Conservation (phyloP, 2,329 filamentous ascomycete species). For the Coniella vitis region DNA sequence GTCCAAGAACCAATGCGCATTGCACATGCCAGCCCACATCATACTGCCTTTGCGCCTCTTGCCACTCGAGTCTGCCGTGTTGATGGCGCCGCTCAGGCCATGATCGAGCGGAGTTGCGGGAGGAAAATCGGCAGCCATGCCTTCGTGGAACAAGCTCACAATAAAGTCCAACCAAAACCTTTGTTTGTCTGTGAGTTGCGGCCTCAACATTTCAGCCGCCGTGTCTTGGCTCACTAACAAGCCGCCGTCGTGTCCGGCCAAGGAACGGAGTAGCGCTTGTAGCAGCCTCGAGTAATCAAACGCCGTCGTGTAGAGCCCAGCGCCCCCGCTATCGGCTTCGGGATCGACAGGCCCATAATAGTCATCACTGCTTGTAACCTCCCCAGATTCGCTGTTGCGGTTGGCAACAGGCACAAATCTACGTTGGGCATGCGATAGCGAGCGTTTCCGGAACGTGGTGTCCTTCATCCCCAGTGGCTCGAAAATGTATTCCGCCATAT, state of each 20-base stretch:
- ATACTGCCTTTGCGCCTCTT: constrained; percentile 36
- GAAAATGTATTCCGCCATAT: constrained; percentile 32
- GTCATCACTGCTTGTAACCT: background rate
- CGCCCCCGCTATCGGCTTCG: constrained; percentile 35
- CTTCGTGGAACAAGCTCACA: constrained; percentile 18
- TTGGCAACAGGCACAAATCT: constrained; percentile 13
- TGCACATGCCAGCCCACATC: constrained; percentile 37
- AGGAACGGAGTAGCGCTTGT: constrained; percentile 24
- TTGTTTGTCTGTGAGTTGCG: constrained; percentile 32
- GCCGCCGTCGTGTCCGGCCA: constrained; percentile 20
- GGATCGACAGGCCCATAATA: constrained; percentile 23
- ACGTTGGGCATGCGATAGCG: constrained; percentile 9
- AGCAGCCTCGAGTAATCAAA: constrained; percentile 33
- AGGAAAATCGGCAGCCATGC: constrained; percentile 32
- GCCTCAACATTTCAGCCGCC: constrained; percentile 30
- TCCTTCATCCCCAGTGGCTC: constrained; percentile 29
- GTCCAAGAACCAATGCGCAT: constrained; percentile 33
- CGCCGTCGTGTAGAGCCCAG: constrained; percentile 35
- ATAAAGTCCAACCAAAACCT: constrained; percentile 18
- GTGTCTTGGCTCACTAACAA: constrained; percentile 28
- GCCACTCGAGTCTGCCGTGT: constrained; percentile 30
- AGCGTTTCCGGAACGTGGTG: constrained; percentile 27
- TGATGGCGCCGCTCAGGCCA: constrained; percentile 33
- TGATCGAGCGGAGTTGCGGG: constrained; percentile 27
- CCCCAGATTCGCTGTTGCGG: constrained; percentile 14